phyloP scores from a whole-genome alignment of 2,329 filamentous ascomycete species.

The Colletotrichum godetiae region DNA sequence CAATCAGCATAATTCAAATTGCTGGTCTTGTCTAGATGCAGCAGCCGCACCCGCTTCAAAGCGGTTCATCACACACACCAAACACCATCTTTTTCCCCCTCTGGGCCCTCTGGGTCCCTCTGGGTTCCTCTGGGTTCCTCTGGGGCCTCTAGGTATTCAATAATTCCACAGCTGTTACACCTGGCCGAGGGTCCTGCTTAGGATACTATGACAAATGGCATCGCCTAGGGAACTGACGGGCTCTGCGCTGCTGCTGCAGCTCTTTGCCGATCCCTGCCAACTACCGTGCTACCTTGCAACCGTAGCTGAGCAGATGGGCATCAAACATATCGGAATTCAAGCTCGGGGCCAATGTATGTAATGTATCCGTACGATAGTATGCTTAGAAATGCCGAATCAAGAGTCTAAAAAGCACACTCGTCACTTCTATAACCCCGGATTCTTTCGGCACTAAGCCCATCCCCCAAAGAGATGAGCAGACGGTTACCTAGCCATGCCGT shows the following conservation, averaged over 20 bases:
- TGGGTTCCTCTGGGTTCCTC: too few relatives aligned
- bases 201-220: slow-evolving; percentile 19
- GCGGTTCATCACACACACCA: slow-evolving; percentile 14
- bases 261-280: not conserved
- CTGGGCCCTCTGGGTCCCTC: too few relatives aligned
- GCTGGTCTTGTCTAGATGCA: slow-evolving; percentile 6
- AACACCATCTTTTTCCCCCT: not conserved
- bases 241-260: slow-evolving; percentile 8
- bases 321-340: not conserved
- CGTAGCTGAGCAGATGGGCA: too few relatives aligned
- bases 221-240: slow-evolving; percentile 16
- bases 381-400: not conserved
- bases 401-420: not conserved
- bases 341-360: not conserved
- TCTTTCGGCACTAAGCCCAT: not conserved
- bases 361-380: too few relatives aligned
- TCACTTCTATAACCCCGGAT: not conserved
- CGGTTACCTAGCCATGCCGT: not conserved
- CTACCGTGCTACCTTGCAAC: not conserved
- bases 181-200: slow-evolving; percentile 1
- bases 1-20: slow-evolving; percentile 3
- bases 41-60: slow-evolving; percentile 31
- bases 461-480: not conserved
- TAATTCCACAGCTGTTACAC: not conserved
- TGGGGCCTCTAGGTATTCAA: too few relatives aligned